A percentile compares a stretch with the other conserved stretches of the same genome.
Evolutionary conservation across 306 rosid species (phyloP).

Genomic region (Acacia melanoxylon): DNA sequence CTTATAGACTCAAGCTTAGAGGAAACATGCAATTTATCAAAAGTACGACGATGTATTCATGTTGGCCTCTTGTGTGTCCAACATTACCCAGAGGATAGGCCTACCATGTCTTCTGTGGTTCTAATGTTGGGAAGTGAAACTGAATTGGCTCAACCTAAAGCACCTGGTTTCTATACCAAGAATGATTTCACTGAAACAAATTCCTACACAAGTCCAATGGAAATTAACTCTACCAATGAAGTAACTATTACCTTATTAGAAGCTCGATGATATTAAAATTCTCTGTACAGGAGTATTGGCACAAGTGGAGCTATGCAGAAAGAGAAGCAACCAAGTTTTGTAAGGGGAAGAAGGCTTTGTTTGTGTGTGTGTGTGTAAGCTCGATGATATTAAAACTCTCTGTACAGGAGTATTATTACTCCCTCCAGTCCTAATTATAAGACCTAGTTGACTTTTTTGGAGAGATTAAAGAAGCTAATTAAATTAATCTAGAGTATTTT

Average conservation of each 20-base stretch:
- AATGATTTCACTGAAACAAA: background rate
- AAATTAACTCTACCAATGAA: slow-evolving; percentile 24
- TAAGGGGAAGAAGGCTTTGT: background rate
- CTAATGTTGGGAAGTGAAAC: slow-evolving; percentile 45
- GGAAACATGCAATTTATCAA: slow-evolving; percentile 19
- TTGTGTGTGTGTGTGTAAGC: too few relatives aligned
- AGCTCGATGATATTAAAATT: slow-evolving; percentile 16
- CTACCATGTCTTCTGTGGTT: slow-evolving; percentile 38
- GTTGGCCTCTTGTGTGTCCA: slow-evolving; percentile 59
- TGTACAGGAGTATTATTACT: too few relatives aligned
- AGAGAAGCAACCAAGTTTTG: background rate
- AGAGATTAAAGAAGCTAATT: too few relatives aligned
- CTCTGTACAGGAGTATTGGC: background rate
- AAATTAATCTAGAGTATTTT: too few relatives aligned
- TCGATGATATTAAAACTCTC: too few relatives aligned
- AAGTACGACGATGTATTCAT: slow-evolving; percentile 51
- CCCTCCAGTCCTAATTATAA: too few relatives aligned
- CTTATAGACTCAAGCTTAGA: slow-evolving; percentile 41
- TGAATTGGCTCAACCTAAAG: slow-evolving; percentile 48
- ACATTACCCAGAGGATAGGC: slow-evolving; percentile 45
- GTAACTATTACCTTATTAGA: slow-evolving; percentile 32
- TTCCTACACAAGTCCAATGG: slow-evolving; percentile 22
- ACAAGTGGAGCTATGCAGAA: background rate
- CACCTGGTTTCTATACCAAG: slow-evolving; percentile 44
- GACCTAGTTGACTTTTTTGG: too few relatives aligned